These are phyloP conservation scores for Diospyros lotus DNA, from an alignment of 148 eudicot species.

Conservation along the genomic window DNA sequence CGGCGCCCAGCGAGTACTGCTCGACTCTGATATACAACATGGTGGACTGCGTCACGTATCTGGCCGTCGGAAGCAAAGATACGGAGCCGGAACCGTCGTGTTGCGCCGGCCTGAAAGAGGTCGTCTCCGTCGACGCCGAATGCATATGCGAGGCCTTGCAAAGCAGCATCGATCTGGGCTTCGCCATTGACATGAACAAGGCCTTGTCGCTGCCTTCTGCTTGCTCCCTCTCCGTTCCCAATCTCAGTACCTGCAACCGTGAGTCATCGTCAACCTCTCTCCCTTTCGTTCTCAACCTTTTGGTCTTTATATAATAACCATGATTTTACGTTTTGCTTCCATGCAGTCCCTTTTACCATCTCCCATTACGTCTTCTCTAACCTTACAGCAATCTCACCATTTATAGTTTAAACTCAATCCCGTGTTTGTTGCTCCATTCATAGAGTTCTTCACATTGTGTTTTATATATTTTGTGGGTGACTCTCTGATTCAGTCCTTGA, in stretches of 20 bases:
- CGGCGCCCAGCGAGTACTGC: conserved; percentile 11
- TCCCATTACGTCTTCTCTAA: no score
- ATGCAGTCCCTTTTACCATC: no score
- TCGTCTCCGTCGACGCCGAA: conserved; percentile 1
- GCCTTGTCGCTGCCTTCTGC: conserved; percentile 14
- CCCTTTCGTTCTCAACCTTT: neutral
- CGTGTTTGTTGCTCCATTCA: no score
- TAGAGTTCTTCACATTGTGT: no score
- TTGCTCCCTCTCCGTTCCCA: conserved; percentile 9
- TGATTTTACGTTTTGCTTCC: no score
- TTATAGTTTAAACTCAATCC: no score
- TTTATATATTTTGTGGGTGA: no score
- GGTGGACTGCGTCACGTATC: conserved; percentile 17
- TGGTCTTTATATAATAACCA: neutral
- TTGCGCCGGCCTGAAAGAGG: conserved; percentile 14
- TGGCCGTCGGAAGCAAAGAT: conserved; percentile 1
- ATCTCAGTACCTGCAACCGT: neutral
- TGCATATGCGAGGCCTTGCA: conserved; percentile 22
- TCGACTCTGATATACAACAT: conserved; percentile 11
- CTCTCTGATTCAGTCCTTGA: no score
- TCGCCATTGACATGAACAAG: conserved; percentile 8
- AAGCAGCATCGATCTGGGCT: conserved; percentile 10
- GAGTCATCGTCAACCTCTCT: neutral
- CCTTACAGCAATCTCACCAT: no score
- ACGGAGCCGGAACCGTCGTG: conserved; percentile 14